These are phyloP conservation scores for Cucumis hystrix DNA, from an alignment of 306 rosid species.

Conservation along the genomic window DNA sequence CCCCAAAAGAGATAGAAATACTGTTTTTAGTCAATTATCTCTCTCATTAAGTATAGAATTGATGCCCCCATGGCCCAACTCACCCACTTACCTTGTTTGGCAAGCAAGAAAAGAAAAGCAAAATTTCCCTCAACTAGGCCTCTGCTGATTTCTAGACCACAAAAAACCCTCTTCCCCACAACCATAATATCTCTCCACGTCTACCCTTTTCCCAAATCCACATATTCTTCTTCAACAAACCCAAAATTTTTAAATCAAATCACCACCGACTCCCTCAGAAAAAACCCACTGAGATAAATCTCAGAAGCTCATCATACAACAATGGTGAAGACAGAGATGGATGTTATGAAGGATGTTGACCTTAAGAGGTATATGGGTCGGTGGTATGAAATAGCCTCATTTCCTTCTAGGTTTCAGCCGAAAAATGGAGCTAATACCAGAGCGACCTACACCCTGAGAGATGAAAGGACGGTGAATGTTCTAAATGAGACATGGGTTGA, in stretches of 20 bases:
- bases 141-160: not conserved
- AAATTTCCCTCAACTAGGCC: not conserved
- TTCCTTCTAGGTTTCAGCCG: slow-evolving; percentile 67
- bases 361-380: slow-evolving; percentile 69
- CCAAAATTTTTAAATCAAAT: not conserved
- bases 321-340: slow-evolving; percentile 56
- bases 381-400: slow-evolving; percentile 91
- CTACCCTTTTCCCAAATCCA: not conserved
- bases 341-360: slow-evolving; percentile 47
- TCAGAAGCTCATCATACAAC: not conserved
- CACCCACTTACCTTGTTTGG: not conserved
- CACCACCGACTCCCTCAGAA: not conserved
- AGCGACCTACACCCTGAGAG: slow-evolving; percentile 68
- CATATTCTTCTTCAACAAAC: not conserved
- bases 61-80: not conserved
- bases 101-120: not conserved
- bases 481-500: slow-evolving; percentile 76
- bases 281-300: not conserved
- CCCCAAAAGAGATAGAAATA: not conserved
- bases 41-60: not conserved
- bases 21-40: not conserved
- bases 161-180: not conserved
- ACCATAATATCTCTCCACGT: not conserved
- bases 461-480: slow-evolving; percentile 52
- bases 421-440: slow-evolving; percentile 54